phyloP scores from a whole-genome alignment of 2,329 filamentous ascomycete species.

The Colletotrichum tabaci region DNA sequence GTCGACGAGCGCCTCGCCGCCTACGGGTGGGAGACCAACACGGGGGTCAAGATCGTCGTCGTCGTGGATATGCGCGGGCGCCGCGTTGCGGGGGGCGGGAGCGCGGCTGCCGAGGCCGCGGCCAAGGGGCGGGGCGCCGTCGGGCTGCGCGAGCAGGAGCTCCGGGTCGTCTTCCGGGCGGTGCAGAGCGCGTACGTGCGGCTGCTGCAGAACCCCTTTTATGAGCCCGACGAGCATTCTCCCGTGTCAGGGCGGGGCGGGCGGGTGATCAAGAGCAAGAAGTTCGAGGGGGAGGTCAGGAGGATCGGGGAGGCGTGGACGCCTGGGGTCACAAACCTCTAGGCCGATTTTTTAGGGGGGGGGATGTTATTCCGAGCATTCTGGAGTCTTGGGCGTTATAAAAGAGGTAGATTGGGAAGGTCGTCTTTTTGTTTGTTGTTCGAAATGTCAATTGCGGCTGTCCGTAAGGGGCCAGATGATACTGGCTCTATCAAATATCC shows the following conservation, averaged over 20 bases:
- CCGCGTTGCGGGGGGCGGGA: slow-evolving; percentile 55
- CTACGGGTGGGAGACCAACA: slow-evolving; percentile 98
- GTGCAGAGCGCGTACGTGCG: slow-evolving; percentile 94
- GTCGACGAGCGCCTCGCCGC: slow-evolving; percentile 93
- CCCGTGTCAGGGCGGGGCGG: slow-evolving; percentile 69
- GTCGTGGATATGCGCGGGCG: slow-evolving; percentile 92
- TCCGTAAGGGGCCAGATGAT: slow-evolving; percentile 6
- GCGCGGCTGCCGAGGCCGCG: slow-evolving; percentile 27
- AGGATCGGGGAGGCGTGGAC: slow-evolving; percentile 89
- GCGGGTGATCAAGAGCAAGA: slow-evolving; percentile 84
- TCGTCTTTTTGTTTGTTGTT: neutral
- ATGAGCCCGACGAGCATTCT: slow-evolving; percentile 86
- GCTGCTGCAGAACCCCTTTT: slow-evolving; percentile 94
- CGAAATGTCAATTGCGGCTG: slow-evolving; percentile 2
- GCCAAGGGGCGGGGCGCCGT: slow-evolving; percentile 62
- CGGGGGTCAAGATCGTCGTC: slow-evolving; percentile 90
- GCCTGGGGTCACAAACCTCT: slow-evolving; percentile 77
- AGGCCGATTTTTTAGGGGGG: slow-evolving; percentile 45
- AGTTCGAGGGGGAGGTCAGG: slow-evolving; percentile 86
- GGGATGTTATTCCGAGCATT: neutral
- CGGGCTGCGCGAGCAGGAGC: slow-evolving; percentile 86
- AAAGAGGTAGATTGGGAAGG: neutral
- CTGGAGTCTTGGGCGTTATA: slow-evolving; percentile 24
- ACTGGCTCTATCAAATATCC: slow-evolving; percentile 20
- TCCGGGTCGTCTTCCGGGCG: slow-evolving; percentile 91